These are phyloP conservation scores for Dictyostelium discoideum DNA, from an alignment of 78 protist species.

Conservation along the genomic window dicty_2.7 NC_007090.3:1251501-1252000, in stretches of 20 bases:
- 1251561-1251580: not conserved
- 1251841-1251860: no score
- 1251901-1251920: no score
- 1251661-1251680: not conserved
- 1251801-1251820: slow-evolving; percentile 15
- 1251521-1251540: no score
- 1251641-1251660: no score
- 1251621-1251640: not conserved
- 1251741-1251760: slow-evolving; percentile 49
- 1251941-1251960: no score
- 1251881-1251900: no score
- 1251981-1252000: no score
- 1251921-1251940: no score
- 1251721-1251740: slow-evolving; percentile 60
- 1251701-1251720: not conserved
- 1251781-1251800: slow-evolving; percentile 48
- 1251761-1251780: slow-evolving; percentile 45
- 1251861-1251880: not conserved
- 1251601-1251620: not conserved
- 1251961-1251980: no score
- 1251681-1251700: slow-evolving; percentile 19
- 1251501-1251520: not conserved
- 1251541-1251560: not conserved
- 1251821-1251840: not conserved
- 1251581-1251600: not conserved